Conservation (phyloP, 371 early-diverging fungal species). For the Mucor mucedo region DNA sequence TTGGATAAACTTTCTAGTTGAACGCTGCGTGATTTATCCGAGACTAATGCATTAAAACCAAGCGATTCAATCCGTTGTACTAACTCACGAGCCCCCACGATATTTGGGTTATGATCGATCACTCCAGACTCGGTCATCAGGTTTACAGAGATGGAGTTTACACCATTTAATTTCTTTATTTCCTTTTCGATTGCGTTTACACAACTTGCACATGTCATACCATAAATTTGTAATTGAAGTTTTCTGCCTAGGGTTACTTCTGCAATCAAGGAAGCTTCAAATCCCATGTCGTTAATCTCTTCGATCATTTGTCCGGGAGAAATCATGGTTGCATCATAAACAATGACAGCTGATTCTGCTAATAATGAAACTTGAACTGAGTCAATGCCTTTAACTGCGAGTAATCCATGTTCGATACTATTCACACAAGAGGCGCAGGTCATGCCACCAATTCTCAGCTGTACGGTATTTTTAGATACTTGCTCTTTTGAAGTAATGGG, state of each 20-base stretch:
- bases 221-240: conserved; percentile 80
- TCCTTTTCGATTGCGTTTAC: conserved; percentile 77
- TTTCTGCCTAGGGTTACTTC: conserved; percentile 42
- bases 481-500: neutral
- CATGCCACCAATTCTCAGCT: conserved; percentile 65
- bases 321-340: conserved; percentile 3
- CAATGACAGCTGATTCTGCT: conserved; percentile 73
- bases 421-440: conserved; percentile 88
- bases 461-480: neutral
- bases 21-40: conserved; percentile 58
- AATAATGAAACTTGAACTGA: conserved; percentile 45
- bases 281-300: conserved; percentile 75
- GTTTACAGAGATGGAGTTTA: conserved; percentile 73
- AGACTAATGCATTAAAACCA: conserved; percentile 86
- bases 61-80: conserved; percentile 80
- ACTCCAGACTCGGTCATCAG: conserved; percentile 64
- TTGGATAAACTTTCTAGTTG: conserved; percentile 92
- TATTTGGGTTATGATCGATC: conserved; percentile 52
- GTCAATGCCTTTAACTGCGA: conserved; percentile 60
- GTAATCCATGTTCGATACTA: conserved; percentile 71
- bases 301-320: conserved; percentile 1
- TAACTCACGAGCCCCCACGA: conserved; percentile 46
- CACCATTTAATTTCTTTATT: conserved; percentile 63
- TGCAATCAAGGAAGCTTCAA: conserved; percentile 67
- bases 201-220: conserved; percentile 91